Evolutionary conservation across 495 filamentous ascomycete genomes (phyloP), one percentile per base, ranked within the genome.

Genomic region (Xylaria acuta): DNA sequence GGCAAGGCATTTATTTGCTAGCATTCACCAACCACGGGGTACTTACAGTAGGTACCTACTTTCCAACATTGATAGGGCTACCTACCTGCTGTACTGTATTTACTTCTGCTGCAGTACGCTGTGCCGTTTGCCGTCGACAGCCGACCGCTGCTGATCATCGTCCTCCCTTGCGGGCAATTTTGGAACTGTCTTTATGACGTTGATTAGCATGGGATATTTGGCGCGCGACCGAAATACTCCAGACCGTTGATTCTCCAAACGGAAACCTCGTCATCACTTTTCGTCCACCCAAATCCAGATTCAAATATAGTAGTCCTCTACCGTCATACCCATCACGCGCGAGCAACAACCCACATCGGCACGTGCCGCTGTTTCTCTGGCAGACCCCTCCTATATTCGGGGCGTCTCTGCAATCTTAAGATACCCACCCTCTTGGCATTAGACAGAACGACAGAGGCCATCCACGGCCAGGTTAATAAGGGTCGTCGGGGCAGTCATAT

Each of bases 401-500:
- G 69, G 34, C 69, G 45, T 36, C 43, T 56, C 60, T 65, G 60
- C 47, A 71, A 71, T 72, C 22, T 67, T 34, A 67, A 40, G 18
- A 58, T 60, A 72, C 51, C 63, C 63, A 72, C 70, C 36, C 36
- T 65, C 49, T 59, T 64, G 69, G 60, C 60, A 65, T 54, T 49
- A 18, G 18, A 16, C 49, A 30, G 34, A 54, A 30, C 49, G 36
- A 58, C 40, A 22, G 22, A 30, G 64, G n/a, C 68, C 0, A 60
- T 59, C 18, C 38, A 45, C 51, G n/a, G 18, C 30, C 49, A 36
- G 22, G 18, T 20, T 43, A 41, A 18, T 32, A 56, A 32, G 27
- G 53, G 53, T 32, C 14, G 27, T 53, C 30, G 25, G 30, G 12
- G 30, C n/a, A 36, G 30, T 16, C 41, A 38, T 20, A 53, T 4